phyloP scores from a whole-genome alignment of 768 basidiomycete genomes.

The Amanita phalloides region DNA sequence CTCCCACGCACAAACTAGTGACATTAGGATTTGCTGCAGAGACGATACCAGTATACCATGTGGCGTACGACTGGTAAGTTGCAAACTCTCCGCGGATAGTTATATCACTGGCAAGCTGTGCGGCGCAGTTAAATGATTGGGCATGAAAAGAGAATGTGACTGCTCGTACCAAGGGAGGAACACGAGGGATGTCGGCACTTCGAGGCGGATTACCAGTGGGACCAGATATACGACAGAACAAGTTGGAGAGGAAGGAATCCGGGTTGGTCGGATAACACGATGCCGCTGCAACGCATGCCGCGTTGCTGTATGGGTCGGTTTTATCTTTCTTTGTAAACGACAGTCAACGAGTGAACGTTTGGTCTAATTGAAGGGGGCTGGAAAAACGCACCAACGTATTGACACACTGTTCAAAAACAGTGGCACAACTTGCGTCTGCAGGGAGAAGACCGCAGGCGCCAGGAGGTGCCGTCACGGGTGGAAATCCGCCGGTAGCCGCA shows the following conservation, averaged over 20 bases:
- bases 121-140: not conserved
- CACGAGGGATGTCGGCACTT: not conserved
- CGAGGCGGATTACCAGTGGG: slow-evolving; percentile 3
- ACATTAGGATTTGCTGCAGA: slow-evolving; percentile 4
- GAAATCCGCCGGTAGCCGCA: slow-evolving; percentile 8
- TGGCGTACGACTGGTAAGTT: slow-evolving; percentile 1
- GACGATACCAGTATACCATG: slow-evolving; percentile 5
- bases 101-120: slow-evolving; percentile 4
- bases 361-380: no score
- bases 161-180: not conserved
- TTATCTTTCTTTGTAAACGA: not conserved
- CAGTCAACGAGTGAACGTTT: not conserved
- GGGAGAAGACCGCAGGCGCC: slow-evolving; percentile 8
- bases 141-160: not conserved
- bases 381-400: slow-evolving; percentile 1
- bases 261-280: slow-evolving; percentile 8
- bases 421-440: slow-evolving; percentile 8
- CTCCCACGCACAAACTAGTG: slow-evolving; percentile 1
- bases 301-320: slow-evolving; percentile 5
- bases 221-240: slow-evolving; percentile 7
- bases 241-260: slow-evolving; percentile 7
- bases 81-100: not conserved
- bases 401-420: slow-evolving; percentile 8
- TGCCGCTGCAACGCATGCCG: slow-evolving; percentile 8
- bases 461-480: slow-evolving; percentile 6